Evolutionary conservation across 768 basidiomycete genomes (phyloP).

Genomic region (Crucibulum laeve): DNA sequence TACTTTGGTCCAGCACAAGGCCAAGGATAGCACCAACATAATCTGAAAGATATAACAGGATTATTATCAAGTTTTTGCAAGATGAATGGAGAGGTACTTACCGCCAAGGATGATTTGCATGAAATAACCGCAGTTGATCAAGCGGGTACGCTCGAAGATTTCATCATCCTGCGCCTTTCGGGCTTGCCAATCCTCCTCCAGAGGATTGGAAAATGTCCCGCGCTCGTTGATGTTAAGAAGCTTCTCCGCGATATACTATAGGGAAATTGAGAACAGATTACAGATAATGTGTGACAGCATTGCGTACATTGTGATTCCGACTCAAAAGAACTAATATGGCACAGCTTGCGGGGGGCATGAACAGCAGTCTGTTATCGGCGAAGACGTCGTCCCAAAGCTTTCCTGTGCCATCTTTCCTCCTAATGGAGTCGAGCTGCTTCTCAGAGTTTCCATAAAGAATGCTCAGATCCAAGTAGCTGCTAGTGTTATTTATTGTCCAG

Average conservation of each 20-base stretch:
- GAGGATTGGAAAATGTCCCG: conserved; percentile 33
- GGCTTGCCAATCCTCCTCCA: conserved; percentile 15
- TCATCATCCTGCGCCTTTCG: conserved; percentile 62
- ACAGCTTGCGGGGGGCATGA: conserved; percentile 70
- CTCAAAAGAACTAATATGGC: conserved; percentile 66
- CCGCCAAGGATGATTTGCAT: conserved; percentile 65
- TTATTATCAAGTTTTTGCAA: not conserved
- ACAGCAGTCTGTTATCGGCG: conserved; percentile 57
- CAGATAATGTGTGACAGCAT: not conserved
- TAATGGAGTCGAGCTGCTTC: conserved; percentile 40
- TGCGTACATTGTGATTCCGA: conserved; percentile 70
- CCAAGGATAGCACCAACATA: conserved; percentile 76
- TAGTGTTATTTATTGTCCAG: conserved; percentile 54
- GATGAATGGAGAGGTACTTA: conserved; percentile 10
- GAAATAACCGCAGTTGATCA: conserved; percentile 72
- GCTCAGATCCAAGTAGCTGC: conserved; percentile 75
- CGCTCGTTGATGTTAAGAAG: conserved; percentile 67
- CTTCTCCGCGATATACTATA: conserved; percentile 65
- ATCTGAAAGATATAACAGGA: conserved; percentile 27
- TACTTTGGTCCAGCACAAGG: conserved; percentile 54
- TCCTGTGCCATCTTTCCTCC: conserved; percentile 64
- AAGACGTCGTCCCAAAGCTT: conserved; percentile 66
- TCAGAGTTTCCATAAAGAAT: conserved; percentile 66
- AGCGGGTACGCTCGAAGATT: conserved; percentile 67
- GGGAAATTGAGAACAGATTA: not conserved